phyloP scores from a whole-genome alignment of 78 protist genomes.

The Chrysochromulina parva region DNA sequence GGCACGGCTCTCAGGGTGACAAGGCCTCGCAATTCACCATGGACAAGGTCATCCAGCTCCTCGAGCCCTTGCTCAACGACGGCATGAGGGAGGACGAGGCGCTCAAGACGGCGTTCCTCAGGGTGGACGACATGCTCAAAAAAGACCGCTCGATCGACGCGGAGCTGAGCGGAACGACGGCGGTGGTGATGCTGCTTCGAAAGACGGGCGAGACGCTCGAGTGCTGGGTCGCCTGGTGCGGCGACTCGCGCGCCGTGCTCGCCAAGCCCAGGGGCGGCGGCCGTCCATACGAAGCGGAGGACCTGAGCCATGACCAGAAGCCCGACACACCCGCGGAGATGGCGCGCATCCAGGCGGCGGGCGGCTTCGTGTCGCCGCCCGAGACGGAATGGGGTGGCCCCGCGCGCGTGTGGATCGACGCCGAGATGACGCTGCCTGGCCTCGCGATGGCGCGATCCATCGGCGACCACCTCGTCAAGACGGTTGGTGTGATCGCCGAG shows the following conservation, averaged over 20 bases:
- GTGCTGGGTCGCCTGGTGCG: not conserved
- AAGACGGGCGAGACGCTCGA: not conserved
- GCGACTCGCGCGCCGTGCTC: constrained; percentile 29
- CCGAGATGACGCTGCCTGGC: constrained; percentile 18
- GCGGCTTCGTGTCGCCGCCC: constrained; percentile 29
- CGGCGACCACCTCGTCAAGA: constrained; percentile 7
- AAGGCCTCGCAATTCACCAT: not conserved
- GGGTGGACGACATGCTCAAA: not conserved
- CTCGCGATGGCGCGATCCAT: constrained; percentile 40
- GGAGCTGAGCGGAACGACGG: constrained; percentile 29
- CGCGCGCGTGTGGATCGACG: constrained; percentile 33
- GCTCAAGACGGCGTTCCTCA: not conserved
- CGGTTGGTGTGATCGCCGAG: constrained; percentile 22
- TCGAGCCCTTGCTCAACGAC: not conserved
- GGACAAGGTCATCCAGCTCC: not conserved
- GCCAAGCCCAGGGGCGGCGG: not conserved
- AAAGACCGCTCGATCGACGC: constrained; percentile 10
- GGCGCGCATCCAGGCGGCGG: not conserved
- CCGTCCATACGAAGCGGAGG: no score
- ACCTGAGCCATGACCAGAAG: constrained; percentile 21
- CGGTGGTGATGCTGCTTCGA: not conserved
- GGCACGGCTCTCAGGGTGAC: constrained; percentile 17
- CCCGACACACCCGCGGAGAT: constrained; percentile 27
- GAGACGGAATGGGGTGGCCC: constrained; percentile 11
- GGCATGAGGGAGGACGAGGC: not conserved